Conservation (phyloP, 2,329 filamentous ascomycete genomes). For the Huntiella bhutanensis region DNA sequence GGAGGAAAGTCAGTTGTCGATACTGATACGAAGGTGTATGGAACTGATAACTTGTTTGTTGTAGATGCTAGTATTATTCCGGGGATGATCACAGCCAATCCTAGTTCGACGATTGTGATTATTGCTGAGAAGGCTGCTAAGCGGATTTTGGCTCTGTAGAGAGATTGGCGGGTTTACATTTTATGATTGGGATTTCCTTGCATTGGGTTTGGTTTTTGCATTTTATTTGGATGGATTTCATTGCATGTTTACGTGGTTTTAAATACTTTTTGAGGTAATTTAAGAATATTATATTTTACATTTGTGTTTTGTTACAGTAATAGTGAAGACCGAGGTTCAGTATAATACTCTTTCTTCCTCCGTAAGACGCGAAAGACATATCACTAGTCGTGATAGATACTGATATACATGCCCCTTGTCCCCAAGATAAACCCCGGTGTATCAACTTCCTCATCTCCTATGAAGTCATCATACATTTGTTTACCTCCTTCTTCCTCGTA, state of each 20-base stretch:
- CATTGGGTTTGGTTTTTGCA: slow-evolving; percentile 2
- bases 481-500: too few species aligned
- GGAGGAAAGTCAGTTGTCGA: slow-evolving; percentile 42
- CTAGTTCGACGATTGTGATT: slow-evolving; percentile 43
- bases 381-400: too few species aligned
- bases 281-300: too few species aligned
- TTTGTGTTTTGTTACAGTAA: too few species aligned
- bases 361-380: too few species aligned
- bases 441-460: too few species aligned
- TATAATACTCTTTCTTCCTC: too few species aligned
- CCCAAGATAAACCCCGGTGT: too few species aligned
- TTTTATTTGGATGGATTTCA: background rate
- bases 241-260: background rate
- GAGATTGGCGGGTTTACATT: background rate
- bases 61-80: slow-evolving; percentile 53
- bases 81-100: slow-evolving; percentile 50
- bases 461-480: too few species aligned
- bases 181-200: background rate
- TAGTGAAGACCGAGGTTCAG: too few species aligned
- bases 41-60: slow-evolving; percentile 49
- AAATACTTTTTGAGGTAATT: too few species aligned
- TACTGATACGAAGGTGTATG: slow-evolving; percentile 42
- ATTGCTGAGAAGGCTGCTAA: slow-evolving; percentile 41
- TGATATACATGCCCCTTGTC: too few species aligned
- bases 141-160: slow-evolving; percentile 10